Evolutionary conservation across 345 rosid genomes (phyloP), one percentile per base, ranked within the genome.

Genomic region (Dovyalis caffra): DNA sequence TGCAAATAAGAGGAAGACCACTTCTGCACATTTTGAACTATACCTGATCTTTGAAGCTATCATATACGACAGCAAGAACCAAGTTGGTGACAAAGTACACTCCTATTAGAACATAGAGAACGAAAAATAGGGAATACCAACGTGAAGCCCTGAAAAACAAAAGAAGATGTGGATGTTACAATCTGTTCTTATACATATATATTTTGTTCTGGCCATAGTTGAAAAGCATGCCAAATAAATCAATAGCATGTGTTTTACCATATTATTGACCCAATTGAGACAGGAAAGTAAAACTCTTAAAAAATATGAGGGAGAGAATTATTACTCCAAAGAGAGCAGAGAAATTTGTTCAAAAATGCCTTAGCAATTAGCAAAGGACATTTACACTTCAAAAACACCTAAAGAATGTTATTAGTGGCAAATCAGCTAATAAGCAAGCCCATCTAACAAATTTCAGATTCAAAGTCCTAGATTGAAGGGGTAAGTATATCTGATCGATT

Each of bases 71-170:
- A 77, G 98, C 99, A 83, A 95, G 98, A 75, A 95, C 86, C 91
- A 95, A 87, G 86, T 95, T 95, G 0, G 98, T 95, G 88, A 95
- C 96, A 28, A 93, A 95, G 89, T 95, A 95, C 82, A 95, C 97
- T 5, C 93, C 99, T 81, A 95, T 56, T 66, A 95, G 89, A 80
- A 95, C 88, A 35, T 90, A 95, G 69, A 95, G 86, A 73, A 91
- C 86, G 74, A 89, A 93, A 83, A 93, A 93, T 47, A 93, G 66
- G 85, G 83, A 78, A 70, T 88, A 90, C 97, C 98, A 93, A 56
- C 99, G 98, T 28, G 99, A 89, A 82, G 74, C 84, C 92, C 99
- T 95, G 75, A 60, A 80, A 82, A 78, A 28, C 33, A 35, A 18
- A 58, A 69, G 15, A 14, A 26, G 26, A 28, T 31, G 37, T 32